Evolutionary conservation across 2,329 filamentous ascomycete species (phyloP), one percentile per base, ranked within the genome.

Genomic region (Mollisiaceae sp.): DNA sequence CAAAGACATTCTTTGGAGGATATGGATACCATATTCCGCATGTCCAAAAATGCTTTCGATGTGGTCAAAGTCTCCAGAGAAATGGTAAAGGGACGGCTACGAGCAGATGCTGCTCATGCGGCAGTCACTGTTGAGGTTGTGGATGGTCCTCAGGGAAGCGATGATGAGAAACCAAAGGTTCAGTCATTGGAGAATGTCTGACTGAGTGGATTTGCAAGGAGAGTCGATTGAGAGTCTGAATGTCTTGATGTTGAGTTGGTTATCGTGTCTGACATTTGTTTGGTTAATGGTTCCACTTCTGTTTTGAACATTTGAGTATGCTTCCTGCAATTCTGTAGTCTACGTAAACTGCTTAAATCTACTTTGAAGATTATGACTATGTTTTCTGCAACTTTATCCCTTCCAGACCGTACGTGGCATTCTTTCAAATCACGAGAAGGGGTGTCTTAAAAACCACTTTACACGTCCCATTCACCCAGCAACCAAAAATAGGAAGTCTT

Each of bases 1-100:
- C 63, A 73, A 1, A 76, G 76, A 2, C 71, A 78, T 14, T 80
- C 79, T 1, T 74, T 82, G 35, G 80, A 82, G 70, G 80, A 82
- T 45, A 63, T 66, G 59, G 65, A 65, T 57, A 20, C 22, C 5
- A 43, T 65, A 9, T 65, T 65, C 47, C 54, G 38, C 5, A 45
- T 15, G 18, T 57, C 60, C 27, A 45, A 63, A 11, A 47, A 54
- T 22, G 9, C 27, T 12, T 36, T 60, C 24, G 39, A 60, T 32
- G 50, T 54, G 3, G 50, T 54, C 4, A 54, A 35, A 12, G 50
- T 54, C 5, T 54, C 22, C 32, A 4, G 50, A 20, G 32, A 27
- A 20, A 54, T 54, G 12, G 50, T 14, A 20, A n/a, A 27, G 12
- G 50, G 43, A 8, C 43, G 43, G 8, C n/a, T 45, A 8, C 15